These are phyloP conservation scores for Globisporangium abappressorium DNA, from an alignment of 352 stramenopile genomes.

Conservation along the genomic window DNA sequence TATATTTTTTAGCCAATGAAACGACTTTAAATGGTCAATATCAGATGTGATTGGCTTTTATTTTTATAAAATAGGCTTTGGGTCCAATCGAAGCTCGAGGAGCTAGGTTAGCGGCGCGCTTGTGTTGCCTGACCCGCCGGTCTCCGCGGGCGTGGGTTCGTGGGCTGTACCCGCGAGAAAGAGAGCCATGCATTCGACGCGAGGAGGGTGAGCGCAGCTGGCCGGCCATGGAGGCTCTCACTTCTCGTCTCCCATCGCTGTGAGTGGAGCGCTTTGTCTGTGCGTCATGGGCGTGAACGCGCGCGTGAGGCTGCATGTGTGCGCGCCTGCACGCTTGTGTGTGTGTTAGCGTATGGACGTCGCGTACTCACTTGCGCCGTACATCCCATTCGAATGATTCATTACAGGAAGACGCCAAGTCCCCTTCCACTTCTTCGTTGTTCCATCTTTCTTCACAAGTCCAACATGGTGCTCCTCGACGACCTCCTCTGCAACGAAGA, in stretches of 20 bases:
- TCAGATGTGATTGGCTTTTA: neutral
- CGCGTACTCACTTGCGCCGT: neutral
- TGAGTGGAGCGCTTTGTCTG: constrained; percentile 16
- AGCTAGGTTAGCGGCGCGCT: neutral
- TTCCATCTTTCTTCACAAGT: neutral
- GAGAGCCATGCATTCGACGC: constrained; percentile 39
- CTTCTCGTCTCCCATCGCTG: constrained; percentile 30
- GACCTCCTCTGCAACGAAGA: constrained; percentile 36
- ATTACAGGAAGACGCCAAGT: constrained; percentile 12
- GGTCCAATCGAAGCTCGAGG: neutral
- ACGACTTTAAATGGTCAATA: neutral
- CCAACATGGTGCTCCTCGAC: constrained; percentile 18
- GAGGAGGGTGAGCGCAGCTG: neutral
- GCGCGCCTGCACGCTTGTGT: neutral
- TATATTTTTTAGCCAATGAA: neutral
- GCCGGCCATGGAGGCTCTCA: constrained; percentile 14
- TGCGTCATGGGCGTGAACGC: neutral
- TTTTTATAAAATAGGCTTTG: neutral
- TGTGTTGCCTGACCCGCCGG: neutral
- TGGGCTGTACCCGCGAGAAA: constrained; percentile 26
- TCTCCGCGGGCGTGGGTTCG: constrained; percentile 6
- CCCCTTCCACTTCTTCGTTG: neutral
- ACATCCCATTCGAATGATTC: constrained; percentile 9
- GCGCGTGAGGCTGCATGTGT: neutral
- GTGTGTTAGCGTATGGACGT: neutral